Evolutionary conservation across 148 eudicot species (phyloP), one percentile per base, ranked within the genome.

Genomic region (Arbutus unedo): DNA sequence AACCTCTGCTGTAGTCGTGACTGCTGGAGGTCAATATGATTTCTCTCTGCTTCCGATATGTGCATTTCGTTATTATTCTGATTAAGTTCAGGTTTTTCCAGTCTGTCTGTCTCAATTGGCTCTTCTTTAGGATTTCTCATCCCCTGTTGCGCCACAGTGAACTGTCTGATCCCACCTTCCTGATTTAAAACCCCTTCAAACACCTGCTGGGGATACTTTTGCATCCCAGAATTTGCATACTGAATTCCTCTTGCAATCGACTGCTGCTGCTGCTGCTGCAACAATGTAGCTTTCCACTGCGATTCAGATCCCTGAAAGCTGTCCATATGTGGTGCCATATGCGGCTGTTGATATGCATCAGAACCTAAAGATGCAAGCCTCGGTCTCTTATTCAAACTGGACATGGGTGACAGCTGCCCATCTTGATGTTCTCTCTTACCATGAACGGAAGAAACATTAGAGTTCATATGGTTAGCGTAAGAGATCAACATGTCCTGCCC

Each of bases 351-450:
- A 79, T 83, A 85, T 21, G 89, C 89, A 86, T 96, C 94, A 71
- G 83, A 84, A 74, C 88, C 89, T 44, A 82, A 64, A 78, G 89
- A 78, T 74, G 85, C 85, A 56, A 85, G 60, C 93, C 92, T 87
- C 10, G 86, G 79, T 86, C 93, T 91, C 87, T 92, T 96, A 83
- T 84, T 90, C 84, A 87, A 56, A 85, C 45, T 66, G n/a, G 89
- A 79, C 68, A 88, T 82, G 43, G 91, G 90, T 76, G 95, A 88
- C 76, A 87, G 67, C 73, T 85, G 92, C 18, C 88, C 95, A 75
- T 93, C 98, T 91, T 90, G 95, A 84, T 83, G 86, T 74, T 93
- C 98, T 88, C 92, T 82, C 88, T 89, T 94, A 76, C 86, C 94
- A 83, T 83, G 89, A 83, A 68, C 45, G 73, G 89, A 83, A 86